phyloP scores from a whole-genome alignment of 2,329 filamentous ascomycete species.

The Fusarium buharicum region DNA sequence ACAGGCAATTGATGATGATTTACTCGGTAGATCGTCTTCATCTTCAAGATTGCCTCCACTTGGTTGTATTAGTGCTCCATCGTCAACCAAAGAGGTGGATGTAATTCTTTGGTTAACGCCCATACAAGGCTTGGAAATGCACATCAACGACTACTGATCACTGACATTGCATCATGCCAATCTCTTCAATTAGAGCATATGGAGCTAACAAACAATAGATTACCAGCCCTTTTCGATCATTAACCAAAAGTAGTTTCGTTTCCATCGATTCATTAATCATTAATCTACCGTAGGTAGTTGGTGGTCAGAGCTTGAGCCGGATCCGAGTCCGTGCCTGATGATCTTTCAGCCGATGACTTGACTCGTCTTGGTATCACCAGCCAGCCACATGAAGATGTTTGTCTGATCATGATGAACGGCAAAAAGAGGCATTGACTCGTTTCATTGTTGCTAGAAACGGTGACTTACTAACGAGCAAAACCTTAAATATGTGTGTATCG shows the following conservation, averaged over 20 bases:
- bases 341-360: constrained; percentile 39
- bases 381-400: constrained; percentile 17
- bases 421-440: neutral
- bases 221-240: constrained; percentile 7
- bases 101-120: neutral
- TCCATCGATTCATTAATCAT: constrained; percentile 3
- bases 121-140: neutral
- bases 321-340: constrained; percentile 42
- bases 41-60: neutral
- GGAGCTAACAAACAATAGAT: constrained; percentile 25
- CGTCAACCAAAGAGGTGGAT: neutral
- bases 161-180: neutral
- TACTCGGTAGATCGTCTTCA: no score
- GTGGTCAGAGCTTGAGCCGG: constrained; percentile 23
- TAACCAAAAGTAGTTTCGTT: constrained; percentile 36
- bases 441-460: constrained; percentile 17
- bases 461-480: neutral
- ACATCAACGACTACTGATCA: no score
- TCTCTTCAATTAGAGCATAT: neutral
- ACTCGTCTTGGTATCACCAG: constrained; percentile 30
- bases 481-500: neutral
- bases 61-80: neutral
- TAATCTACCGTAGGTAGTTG: neutral
- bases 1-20: neutral
- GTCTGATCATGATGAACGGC: neutral